These are phyloP conservation scores for Cylindrotheca fusiformis DNA, from an alignment of 108 stramenopile species.

Conservation along the genomic window DNA sequence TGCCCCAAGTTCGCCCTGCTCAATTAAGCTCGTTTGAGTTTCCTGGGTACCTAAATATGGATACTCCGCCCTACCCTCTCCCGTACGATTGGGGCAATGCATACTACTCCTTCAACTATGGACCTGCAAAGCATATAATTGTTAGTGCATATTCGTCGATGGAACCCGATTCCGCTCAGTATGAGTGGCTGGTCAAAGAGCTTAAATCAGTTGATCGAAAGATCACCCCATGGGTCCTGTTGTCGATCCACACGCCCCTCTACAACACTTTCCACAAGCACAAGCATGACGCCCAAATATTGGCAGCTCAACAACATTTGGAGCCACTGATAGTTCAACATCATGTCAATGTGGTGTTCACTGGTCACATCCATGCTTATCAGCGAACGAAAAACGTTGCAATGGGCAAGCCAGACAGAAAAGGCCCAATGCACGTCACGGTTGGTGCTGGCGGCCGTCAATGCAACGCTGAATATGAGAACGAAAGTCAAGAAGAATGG, in stretches of 20 bases:
- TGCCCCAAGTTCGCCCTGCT: conserved; percentile 63
- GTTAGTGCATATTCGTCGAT: conserved; percentile 65
- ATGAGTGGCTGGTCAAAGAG: conserved; percentile 62
- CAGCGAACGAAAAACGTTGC: conserved; percentile 56
- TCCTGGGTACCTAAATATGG: conserved; percentile 27
- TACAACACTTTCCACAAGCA: conserved; percentile 74
- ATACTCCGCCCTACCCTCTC: conserved; percentile 52
- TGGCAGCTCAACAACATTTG: conserved; percentile 50
- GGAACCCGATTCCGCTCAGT: conserved; percentile 52
- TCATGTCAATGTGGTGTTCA: conserved; percentile 76
- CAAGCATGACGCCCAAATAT: conserved; percentile 46
- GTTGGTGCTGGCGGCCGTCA: conserved; percentile 90
- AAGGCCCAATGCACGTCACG: conserved; percentile 75
- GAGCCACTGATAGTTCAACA: conserved; percentile 75
- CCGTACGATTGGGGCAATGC: conserved; percentile 77
- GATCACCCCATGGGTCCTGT: conserved; percentile 76
- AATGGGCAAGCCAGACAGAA: conserved; percentile 15
- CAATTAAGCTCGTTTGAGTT: conserved; percentile 31
- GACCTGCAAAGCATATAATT: conserved; percentile 65
- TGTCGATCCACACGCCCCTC: conserved; percentile 69
- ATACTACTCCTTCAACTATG: conserved; percentile 66
- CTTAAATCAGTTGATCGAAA: conserved; percentile 58
- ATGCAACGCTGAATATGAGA: conserved; percentile 54
- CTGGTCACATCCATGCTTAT: conserved; percentile 92
- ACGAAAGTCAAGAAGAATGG: conserved; percentile 68